Percentiles rank a stretch among this genome's conserved stretches.
Conservation (phyloP, 495 filamentous ascomycete species). For the Penicillium psychrofluorescens region DNA sequence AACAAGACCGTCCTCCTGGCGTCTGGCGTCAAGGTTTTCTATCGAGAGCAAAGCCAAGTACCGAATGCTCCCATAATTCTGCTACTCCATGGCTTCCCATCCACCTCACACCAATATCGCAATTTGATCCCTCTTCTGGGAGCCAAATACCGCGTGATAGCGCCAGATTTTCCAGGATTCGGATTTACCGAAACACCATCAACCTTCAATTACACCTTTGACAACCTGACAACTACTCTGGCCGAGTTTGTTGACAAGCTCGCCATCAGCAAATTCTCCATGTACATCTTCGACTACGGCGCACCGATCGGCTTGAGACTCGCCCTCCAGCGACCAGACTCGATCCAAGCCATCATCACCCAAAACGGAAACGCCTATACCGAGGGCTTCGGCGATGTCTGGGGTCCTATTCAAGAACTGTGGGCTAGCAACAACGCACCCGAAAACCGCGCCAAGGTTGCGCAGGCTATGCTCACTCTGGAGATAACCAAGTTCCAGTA, state of each 20-base stretch:
- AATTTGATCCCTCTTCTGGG: constrained; percentile 54
- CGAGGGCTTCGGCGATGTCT: constrained; percentile 52
- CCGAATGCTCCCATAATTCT: constrained; percentile 39
- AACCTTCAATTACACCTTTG: constrained; percentile 47
- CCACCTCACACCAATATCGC: constrained; percentile 55
- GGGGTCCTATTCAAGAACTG: constrained; percentile 39
- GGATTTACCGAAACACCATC: constrained; percentile 47
- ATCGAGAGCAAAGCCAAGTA: constrained; percentile 38
- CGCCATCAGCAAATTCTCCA: constrained; percentile 37
- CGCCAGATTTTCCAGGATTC: constrained; percentile 57
- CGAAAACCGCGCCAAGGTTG: constrained; percentile 31
- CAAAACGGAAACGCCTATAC: constrained; percentile 62
- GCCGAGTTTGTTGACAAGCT: constrained; percentile 39
- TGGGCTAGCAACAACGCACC: constrained; percentile 36
- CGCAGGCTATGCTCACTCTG: constrained; percentile 30
- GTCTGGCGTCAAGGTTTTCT: constrained; percentile 39
- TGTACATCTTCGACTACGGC: constrained; percentile 65
- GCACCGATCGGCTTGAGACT: constrained; percentile 50
- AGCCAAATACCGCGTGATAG: constrained; percentile 43
- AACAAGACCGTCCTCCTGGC: neutral
- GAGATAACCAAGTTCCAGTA: constrained; percentile 51
- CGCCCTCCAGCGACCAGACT: constrained; percentile 39
- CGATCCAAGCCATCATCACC: constrained; percentile 46
- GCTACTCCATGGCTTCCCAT: constrained; percentile 58
- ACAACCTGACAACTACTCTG: constrained; percentile 39